Conservation (phyloP, 2,329 filamentous ascomycete genomes). For the Monilinia polystroma region DNA sequence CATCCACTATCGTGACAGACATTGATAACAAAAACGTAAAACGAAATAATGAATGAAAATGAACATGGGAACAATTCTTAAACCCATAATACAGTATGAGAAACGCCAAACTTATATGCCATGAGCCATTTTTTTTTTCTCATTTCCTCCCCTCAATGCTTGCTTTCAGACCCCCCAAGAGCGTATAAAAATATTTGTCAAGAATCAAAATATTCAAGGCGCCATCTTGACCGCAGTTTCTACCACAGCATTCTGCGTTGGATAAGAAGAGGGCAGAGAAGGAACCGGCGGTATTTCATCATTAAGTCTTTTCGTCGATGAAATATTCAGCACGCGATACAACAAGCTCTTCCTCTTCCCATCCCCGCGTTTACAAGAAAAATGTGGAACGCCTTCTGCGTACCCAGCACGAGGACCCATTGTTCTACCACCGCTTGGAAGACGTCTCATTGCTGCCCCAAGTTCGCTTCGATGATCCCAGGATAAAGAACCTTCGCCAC, state of each 20-base stretch:
- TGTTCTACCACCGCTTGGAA: conserved; percentile 31
- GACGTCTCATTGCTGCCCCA: conserved; percentile 26
- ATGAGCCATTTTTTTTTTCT: not conserved
- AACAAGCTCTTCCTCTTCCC: conserved; percentile 36
- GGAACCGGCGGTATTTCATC: conserved; percentile 7
- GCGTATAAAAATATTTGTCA: conserved; percentile 1
- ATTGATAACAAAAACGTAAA: conserved; percentile 5
- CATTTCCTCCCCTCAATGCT: not conserved
- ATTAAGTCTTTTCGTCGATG: conserved; percentile 10
- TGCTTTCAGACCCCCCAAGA: not conserved
- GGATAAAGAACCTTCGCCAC: conserved; percentile 29
- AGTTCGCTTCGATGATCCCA: conserved; percentile 28
- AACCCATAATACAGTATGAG: conserved; percentile 9
- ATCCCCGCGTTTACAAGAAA: conserved; percentile 27
- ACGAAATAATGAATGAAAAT: conserved; percentile 4
- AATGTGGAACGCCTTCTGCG: conserved; percentile 20
- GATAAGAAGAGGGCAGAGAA: conserved; percentile 3
- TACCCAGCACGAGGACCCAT: conserved; percentile 26
- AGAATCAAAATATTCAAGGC: conserved; percentile 6
- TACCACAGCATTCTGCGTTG: not conserved
- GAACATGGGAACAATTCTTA: conserved; percentile 14
- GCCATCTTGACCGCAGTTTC: not conserved
- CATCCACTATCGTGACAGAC: conserved; percentile 17
- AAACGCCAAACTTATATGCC: conserved; percentile 16
- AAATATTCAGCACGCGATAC: conserved; percentile 36